A percentile compares a stretch with the other conserved stretches of the same genome.
phyloP scores from a whole-genome alignment of 2,329 filamentous ascomycete genomes.

The Hypomyces rosellus region DNA sequence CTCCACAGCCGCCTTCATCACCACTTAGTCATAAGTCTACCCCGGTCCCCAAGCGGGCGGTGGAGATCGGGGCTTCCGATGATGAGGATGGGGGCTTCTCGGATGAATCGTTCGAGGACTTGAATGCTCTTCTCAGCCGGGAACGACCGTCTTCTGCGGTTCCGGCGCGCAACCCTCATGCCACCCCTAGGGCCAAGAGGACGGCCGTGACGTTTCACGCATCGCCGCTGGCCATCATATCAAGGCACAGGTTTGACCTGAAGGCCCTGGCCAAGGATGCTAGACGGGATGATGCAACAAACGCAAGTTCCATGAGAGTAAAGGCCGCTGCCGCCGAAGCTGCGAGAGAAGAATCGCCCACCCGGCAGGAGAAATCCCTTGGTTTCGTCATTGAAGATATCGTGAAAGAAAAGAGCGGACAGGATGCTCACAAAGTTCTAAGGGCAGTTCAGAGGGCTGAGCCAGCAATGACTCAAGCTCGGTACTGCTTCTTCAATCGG shows the following conservation, averaged over 20 bases:
- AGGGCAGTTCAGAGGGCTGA: slow-evolving; percentile 47
- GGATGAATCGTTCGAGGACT: slow-evolving; percentile 51
- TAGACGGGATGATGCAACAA: slow-evolving; percentile 51
- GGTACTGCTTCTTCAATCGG: slow-evolving; percentile 47
- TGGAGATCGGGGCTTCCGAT: slow-evolving; percentile 62
- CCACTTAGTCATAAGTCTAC: slow-evolving; percentile 20
- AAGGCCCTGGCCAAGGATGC: slow-evolving; percentile 55
- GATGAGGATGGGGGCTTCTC: slow-evolving; percentile 56
- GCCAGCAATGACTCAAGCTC: slow-evolving; percentile 25
- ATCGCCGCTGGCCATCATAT: slow-evolving; percentile 45
- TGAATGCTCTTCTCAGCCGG: slow-evolving; percentile 31
- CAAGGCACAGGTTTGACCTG: slow-evolving; percentile 58
- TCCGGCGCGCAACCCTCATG: slow-evolving; percentile 18
- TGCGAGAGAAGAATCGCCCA: slow-evolving; percentile 9
- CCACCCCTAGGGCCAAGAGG: slow-evolving; percentile 44
- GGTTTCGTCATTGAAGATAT: slow-evolving; percentile 23
- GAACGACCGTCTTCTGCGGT: slow-evolving; percentile 18
- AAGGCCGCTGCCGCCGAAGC: slow-evolving; percentile 29
- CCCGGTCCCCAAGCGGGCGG: slow-evolving; percentile 11
- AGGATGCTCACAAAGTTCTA: slow-evolving; percentile 39
- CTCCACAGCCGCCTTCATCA: slow-evolving; percentile 21
- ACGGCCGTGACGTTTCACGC: slow-evolving; percentile 32
- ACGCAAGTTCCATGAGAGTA: slow-evolving; percentile 46
- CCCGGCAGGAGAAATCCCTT: neutral
- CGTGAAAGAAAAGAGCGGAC: slow-evolving; percentile 32